A percentile compares a stretch with the other conserved stretches of the same genome.
phyloP scores from a whole-genome alignment of 805 yeast species.

The Starmerella bacillaris region DNA sequence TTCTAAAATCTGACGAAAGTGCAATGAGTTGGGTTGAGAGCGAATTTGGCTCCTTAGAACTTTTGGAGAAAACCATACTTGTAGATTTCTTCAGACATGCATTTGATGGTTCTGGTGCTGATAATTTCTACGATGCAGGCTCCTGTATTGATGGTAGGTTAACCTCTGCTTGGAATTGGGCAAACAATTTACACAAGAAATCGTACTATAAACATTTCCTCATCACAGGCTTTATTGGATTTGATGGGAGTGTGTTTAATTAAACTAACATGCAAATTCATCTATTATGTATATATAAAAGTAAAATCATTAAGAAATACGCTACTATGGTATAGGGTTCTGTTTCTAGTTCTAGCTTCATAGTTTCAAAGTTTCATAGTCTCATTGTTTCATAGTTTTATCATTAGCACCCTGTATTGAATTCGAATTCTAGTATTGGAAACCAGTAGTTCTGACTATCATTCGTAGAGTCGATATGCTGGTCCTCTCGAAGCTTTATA shows the following conservation, averaged over 20 bases:
- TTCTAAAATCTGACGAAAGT: conserved; percentile 30
- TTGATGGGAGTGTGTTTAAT: conserved; percentile 57
- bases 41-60: conserved; percentile 40
- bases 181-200: conserved; percentile 50
- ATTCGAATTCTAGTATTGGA: too few species aligned
- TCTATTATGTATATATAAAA: too few species aligned
- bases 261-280: too few species aligned
- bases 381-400: too few species aligned
- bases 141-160: conserved; percentile 69
- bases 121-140: conserved; percentile 68
- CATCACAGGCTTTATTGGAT: conserved; percentile 54
- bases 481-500: too few species aligned
- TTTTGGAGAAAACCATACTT: conserved; percentile 31
- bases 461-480: too few species aligned
- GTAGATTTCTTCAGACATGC: conserved; percentile 40
- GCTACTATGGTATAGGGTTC: too few species aligned
- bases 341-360: too few species aligned
- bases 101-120: conserved; percentile 69
- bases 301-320: too few species aligned
- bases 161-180: conserved; percentile 72
- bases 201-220: conserved; percentile 46
- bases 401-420: too few species aligned
- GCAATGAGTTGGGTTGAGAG: conserved; percentile 29
- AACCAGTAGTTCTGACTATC: too few species aligned
- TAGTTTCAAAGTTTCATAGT: too few species aligned